Evolutionary conservation across 345 rosid genomes (phyloP).

Genomic region (Chamaenerion angustifolium): DNA sequence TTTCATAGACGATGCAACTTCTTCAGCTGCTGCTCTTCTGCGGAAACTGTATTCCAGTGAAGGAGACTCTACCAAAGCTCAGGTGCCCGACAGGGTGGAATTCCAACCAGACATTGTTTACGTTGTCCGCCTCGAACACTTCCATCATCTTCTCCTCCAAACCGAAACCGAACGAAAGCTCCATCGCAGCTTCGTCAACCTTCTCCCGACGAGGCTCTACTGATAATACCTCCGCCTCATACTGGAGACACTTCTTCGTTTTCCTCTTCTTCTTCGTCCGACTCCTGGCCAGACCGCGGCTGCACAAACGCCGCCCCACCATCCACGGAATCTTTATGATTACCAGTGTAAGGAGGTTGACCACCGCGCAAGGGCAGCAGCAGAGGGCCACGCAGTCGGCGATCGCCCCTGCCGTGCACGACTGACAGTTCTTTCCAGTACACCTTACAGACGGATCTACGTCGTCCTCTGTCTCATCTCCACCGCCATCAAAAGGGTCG

Average conservation of each 20-base stretch:
- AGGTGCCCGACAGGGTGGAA: constrained; percentile 63
- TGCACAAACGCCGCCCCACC: constrained; percentile 49
- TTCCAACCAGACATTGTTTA: constrained; percentile 36
- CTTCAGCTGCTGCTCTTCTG: constrained; percentile 3
- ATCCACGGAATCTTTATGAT: constrained; percentile 64
- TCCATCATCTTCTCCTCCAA: constrained; percentile 12
- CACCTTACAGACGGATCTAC: constrained; percentile 13
- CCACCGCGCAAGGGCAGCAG: constrained; percentile 76
- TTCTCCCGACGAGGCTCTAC: constrained; percentile 24
- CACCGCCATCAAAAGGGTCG: not conserved
- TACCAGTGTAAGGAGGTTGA: constrained; percentile 49
- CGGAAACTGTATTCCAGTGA: constrained; percentile 32
- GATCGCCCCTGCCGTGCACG: constrained; percentile 53
- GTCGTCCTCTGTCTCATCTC: not conserved
- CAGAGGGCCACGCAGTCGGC: constrained; percentile 85
- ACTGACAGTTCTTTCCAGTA: constrained; percentile 50
- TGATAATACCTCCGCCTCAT: constrained; percentile 19
- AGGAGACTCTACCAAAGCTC: constrained; percentile 88
- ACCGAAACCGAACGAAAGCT: constrained; percentile 9
- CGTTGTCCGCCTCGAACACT: constrained; percentile 34
- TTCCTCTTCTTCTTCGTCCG: constrained; percentile 15
- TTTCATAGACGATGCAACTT: too few relatives aligned
- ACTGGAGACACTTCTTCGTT: constrained; percentile 12
- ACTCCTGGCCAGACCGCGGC: constrained; percentile 19
- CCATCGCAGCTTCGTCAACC: constrained; percentile 10